phyloP scores from a whole-genome alignment of 257 asterid genomes.

The Gynochthodes officinalis region DNA sequence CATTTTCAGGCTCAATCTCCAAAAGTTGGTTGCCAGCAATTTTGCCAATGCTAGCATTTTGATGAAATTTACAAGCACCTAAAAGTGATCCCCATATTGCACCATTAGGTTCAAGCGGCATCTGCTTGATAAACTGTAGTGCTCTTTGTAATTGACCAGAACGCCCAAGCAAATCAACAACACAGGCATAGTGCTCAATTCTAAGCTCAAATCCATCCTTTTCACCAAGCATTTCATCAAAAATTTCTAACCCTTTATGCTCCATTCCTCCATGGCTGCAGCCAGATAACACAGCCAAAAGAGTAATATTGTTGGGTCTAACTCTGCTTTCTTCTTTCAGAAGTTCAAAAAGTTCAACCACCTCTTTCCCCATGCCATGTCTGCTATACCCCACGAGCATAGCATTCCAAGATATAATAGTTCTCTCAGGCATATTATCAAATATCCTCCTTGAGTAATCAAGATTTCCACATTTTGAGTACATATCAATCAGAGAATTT shows the following conservation, averaged over 20 bases:
- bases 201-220: constrained; percentile 36
- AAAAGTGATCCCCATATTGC: constrained; percentile 87
- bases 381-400: constrained; percentile 77
- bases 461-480: constrained; percentile 83
- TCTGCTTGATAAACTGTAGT: constrained; percentile 51
- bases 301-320: constrained; percentile 55
- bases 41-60: constrained; percentile 52
- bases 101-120: constrained; percentile 78
- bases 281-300: constrained; percentile 67
- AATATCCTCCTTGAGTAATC: constrained; percentile 67
- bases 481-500: constrained; percentile 85
- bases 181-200: constrained; percentile 86
- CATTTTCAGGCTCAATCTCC: constrained; percentile 68
- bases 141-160: constrained; percentile 75
- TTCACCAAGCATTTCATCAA: constrained; percentile 37
- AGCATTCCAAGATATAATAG: constrained; percentile 74
- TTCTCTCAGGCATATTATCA: constrained; percentile 55
- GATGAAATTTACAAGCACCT: constrained; percentile 80
- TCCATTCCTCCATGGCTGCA: constrained; percentile 92
- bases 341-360: constrained; percentile 51
- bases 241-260: constrained; percentile 52
- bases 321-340: constrained; percentile 51
- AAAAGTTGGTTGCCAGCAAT: constrained; percentile 56
- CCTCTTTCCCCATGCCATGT: constrained; percentile 62
- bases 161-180: constrained; percentile 83